Conservation (phyloP, 768 basidiomycete species). For the Russula sp. region DNA sequence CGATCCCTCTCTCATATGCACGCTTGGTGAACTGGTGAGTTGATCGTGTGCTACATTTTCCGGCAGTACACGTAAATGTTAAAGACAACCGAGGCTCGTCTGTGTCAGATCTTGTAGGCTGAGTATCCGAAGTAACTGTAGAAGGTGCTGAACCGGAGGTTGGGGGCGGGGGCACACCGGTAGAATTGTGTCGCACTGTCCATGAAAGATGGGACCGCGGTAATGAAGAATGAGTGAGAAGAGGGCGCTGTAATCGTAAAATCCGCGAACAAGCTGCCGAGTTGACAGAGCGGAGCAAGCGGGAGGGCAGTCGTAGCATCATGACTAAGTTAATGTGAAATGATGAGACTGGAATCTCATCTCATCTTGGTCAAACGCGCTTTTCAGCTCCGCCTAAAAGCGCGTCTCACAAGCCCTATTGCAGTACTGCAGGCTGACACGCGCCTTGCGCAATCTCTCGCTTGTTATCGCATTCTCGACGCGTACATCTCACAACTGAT, state of each 20-base stretch:
- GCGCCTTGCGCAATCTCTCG: conserved; percentile 5
- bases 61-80: conserved; percentile 83
- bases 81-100: conserved; percentile 63
- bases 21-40: conserved; percentile 83
- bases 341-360: no score
- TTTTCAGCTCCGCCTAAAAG: conserved; percentile 30
- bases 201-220: conserved; percentile 2
- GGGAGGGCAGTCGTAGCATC: conserved; percentile 12
- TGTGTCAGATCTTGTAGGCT: conserved; percentile 32
- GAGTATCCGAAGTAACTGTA: background rate
- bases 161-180: background rate
- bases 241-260: background rate
- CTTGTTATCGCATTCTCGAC: background rate
- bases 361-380: conserved; percentile 19
- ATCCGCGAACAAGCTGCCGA: background rate
- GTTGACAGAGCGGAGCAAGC: conserved; percentile 8
- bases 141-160: conserved; percentile 13
- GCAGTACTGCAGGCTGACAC: conserved; percentile 11
- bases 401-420: conserved; percentile 20
- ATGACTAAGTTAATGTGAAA: background rate
- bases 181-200: conserved; percentile 6
- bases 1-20: conserved; percentile 83
- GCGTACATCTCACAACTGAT: conserved; percentile 20
- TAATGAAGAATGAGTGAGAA: background rate
- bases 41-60: conserved; percentile 68